These are phyloP conservation scores for Chrysanthemum lavandulifolium DNA, from an alignment of 129 eudicot species.

Conservation along the genomic window DNA sequence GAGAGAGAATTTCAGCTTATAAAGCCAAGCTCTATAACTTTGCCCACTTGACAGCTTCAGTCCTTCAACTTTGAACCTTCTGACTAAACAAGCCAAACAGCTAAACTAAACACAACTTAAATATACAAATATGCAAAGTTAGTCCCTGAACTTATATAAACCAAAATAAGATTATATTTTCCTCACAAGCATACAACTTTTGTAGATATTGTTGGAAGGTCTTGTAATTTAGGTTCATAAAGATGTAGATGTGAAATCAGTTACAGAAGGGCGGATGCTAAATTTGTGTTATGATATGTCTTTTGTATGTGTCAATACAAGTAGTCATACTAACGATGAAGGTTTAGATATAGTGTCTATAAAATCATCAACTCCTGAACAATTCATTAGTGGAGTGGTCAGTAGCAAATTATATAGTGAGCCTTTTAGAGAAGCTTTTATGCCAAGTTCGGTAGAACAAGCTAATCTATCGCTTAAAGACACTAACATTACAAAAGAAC, in stretches of 20 bases:
- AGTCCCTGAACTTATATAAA: too few species aligned
- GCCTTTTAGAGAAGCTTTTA: slow-evolving; percentile 45
- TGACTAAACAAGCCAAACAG: too few species aligned
- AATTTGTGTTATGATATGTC: slow-evolving; percentile 51
- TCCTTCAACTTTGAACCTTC: too few species aligned
- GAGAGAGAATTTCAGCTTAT: too few species aligned
- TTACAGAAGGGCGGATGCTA: slow-evolving; percentile 37
- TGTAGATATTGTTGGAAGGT: slow-evolving; percentile 76
- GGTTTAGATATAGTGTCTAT: slow-evolving; percentile 30
- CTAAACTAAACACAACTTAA: too few species aligned
- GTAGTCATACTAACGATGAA: slow-evolving; percentile 30
- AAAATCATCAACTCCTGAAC: slow-evolving; percentile 31
- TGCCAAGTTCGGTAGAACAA: neutral
- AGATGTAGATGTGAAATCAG: slow-evolving; percentile 48
- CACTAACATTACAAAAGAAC: slow-evolving; percentile 30
- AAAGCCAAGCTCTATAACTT: too few species aligned
- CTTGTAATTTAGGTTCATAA: slow-evolving; percentile 40
- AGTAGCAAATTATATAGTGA: slow-evolving; percentile 30
- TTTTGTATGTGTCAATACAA: slow-evolving; percentile 44
- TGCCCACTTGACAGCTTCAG: too few species aligned
- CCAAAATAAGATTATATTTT: too few species aligned
- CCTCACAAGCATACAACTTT: slow-evolving; percentile 58
- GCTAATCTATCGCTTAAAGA: slow-evolving; percentile 28
- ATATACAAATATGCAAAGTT: too few species aligned
- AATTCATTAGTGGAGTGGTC: slow-evolving; percentile 18